phyloP scores from a whole-genome alignment of 108 stramenopile genomes.

The Seminavis robusta region DNA sequence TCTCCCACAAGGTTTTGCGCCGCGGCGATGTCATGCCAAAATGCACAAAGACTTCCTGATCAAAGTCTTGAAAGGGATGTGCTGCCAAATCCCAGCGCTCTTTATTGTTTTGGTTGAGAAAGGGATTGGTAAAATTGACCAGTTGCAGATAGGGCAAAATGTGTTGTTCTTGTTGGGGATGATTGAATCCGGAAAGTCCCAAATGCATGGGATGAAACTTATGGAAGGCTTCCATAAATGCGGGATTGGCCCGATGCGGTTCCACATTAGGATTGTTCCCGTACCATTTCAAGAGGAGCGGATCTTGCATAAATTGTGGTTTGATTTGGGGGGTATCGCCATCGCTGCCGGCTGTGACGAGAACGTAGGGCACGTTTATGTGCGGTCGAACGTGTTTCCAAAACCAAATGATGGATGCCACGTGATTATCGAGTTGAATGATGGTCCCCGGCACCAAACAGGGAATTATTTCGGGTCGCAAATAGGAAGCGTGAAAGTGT shows the following conservation, averaged over 20 bases:
- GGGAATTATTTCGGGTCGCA: no score
- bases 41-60: no score
- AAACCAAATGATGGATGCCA: neutral
- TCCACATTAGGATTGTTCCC: no score
- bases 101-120: neutral
- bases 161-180: conserved; percentile 2
- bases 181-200: conserved; percentile 6
- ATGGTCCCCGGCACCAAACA: conserved; percentile 14
- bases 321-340: conserved; percentile 7
- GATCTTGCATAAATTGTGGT: no score
- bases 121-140: conserved; percentile 9
- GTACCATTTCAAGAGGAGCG: conserved; percentile 12
- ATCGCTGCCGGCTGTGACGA: neutral
- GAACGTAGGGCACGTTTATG: neutral
- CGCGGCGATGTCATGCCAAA: no score
- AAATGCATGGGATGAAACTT: conserved; percentile 6
- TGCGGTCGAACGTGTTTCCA: conserved; percentile 3
- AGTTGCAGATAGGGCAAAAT: neutral
- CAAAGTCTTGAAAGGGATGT: no score
- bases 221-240: conserved; percentile 19
- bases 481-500: no score
- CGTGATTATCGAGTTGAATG: conserved; percentile 3
- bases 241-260: no score
- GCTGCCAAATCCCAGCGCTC: no score
- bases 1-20: no score